Conservation (phyloP, 352 stramenopile genomes). For the Thraustochytrium sp. region DNA sequence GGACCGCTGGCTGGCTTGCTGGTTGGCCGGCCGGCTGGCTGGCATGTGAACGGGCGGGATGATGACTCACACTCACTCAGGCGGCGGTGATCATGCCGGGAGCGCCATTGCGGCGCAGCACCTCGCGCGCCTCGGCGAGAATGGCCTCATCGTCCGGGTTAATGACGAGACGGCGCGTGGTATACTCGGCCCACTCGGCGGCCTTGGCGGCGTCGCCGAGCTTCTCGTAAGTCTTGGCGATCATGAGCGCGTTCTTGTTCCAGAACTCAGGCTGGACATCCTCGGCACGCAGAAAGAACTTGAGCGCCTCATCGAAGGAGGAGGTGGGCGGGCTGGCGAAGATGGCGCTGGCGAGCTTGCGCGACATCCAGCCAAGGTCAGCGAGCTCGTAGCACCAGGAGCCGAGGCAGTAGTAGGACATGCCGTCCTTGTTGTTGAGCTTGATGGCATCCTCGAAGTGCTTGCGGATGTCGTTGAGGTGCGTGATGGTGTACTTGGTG, state of each 20-base stretch:
- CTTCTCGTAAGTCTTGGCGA: constrained; percentile 73
- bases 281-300: constrained; percentile 68
- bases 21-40: too few species aligned
- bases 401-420: constrained; percentile 68
- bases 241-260: constrained; percentile 73
- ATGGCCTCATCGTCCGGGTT: background rate
- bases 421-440: constrained; percentile 66
- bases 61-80: too few species aligned
- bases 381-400: constrained; percentile 73
- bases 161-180: background rate
- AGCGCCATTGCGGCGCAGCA: background rate
- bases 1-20: too few species aligned
- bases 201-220: constrained; percentile 61
- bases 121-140: background rate
- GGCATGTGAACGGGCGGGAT: too few species aligned
- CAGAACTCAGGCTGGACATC: constrained; percentile 63
- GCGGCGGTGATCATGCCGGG: too few species aligned
- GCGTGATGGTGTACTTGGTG: constrained; percentile 30
- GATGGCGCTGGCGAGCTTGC: constrained; percentile 68
- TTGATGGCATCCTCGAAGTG: constrained; percentile 60
- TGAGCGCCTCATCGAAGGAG: constrained; percentile 70
- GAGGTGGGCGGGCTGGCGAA: constrained; percentile 70
- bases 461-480: constrained; percentile 11
- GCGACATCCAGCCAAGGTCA: constrained; percentile 69
- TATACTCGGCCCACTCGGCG: constrained; percentile 60